Evolutionary conservation across 1,284 basidiomycete genomes (phyloP), one percentile per base, ranked within the genome.

Genomic region (Prillingera fragicola): DNA sequence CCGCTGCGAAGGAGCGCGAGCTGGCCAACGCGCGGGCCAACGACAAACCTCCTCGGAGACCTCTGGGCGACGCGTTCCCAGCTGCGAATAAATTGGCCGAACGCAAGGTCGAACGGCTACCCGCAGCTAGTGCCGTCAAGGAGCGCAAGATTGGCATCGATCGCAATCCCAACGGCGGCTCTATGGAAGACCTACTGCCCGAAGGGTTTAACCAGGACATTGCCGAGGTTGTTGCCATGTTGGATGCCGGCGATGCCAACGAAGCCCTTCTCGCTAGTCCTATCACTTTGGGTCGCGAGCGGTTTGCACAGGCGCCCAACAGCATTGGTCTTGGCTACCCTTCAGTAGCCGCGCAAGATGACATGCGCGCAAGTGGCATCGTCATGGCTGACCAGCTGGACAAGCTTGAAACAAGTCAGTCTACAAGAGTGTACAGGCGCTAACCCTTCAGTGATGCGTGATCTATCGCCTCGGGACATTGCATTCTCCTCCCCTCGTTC

Each of bases 301-400:
- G 47, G 1, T 32, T 50, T 8, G 43, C 43, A 14, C 36, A 43
- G 39, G 47, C 39, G 4, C 31, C 21, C 18, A 26, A 25, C 41
- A 31, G 22, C 28, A n/a, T 19, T 3, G 27, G 33, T 2, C 27
- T 42, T 33, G 33, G 35, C 23, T 35, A 26, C 5, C 38, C 38
- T 15, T 15, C 14, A 49, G 18, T 32, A 25, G 14, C 9, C 43
- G n/a, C 54, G 48, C 53, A 52, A 13, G 56, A 50, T 18, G 63
- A 64, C 38, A 64, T 65, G 52, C 48, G 69, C 26, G 67, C 60
- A 8, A 69, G 67, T 41, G 65, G 64, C 3, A 26, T 69, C 15
- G 62, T 72, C 33, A 70, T 72, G 64, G 61, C 59, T 17, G 67
- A 70, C 18, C 60, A 70, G 47, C 51, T 72, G 28, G 67, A 66